These are phyloP conservation scores for Alloteropsis angusta DNA, from an alignment of 202 grass and related monocot genomes.

Conservation along the genomic window DNA sequence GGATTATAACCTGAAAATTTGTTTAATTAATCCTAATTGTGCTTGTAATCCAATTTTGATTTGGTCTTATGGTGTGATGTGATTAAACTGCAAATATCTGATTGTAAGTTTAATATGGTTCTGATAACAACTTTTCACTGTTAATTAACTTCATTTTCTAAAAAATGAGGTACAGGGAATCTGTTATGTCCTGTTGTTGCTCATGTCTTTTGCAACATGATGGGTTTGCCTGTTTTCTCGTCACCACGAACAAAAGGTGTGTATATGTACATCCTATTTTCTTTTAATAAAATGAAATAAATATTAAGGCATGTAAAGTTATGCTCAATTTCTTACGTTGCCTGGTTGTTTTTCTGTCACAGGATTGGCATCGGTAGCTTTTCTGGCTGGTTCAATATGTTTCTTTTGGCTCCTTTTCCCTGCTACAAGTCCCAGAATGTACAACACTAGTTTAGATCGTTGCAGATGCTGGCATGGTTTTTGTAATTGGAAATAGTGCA, in stretches of 20 bases:
- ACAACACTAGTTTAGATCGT: slow-evolving; percentile 35
- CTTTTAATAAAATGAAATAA: not conserved
- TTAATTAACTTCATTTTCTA: not conserved
- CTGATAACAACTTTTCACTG: not conserved
- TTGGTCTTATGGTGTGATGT: slow-evolving; percentile 6
- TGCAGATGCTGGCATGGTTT: slow-evolving; percentile 78
- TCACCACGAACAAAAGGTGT: slow-evolving; percentile 51
- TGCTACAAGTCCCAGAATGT: slow-evolving; percentile 50
- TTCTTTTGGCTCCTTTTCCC: slow-evolving; percentile 72
- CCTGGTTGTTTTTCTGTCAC: slow-evolving; percentile 14
- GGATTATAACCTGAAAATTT: slow-evolving; percentile 1
- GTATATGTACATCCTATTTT: not conserved
- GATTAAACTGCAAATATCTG: slow-evolving; percentile 1
- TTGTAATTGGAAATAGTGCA: slow-evolving; percentile 50
- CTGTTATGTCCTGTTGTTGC: slow-evolving; percentile 65
- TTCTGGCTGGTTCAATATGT: slow-evolving; percentile 41
- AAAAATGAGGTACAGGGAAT: slow-evolving; percentile 40
- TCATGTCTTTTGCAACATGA: slow-evolving; percentile 85
- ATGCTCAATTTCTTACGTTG: not conserved
- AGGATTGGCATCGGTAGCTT: slow-evolving; percentile 58
- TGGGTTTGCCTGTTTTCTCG: slow-evolving; percentile 65
- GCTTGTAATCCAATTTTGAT: slow-evolving; percentile 3
- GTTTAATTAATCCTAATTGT: no score
- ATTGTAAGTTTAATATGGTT: slow-evolving; percentile 9
- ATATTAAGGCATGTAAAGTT: not conserved